These are phyloP conservation scores for Ceratocystis diversiconidia DNA, from an alignment of 2,329 filamentous ascomycete genomes.

Conservation along the genomic window DNA sequence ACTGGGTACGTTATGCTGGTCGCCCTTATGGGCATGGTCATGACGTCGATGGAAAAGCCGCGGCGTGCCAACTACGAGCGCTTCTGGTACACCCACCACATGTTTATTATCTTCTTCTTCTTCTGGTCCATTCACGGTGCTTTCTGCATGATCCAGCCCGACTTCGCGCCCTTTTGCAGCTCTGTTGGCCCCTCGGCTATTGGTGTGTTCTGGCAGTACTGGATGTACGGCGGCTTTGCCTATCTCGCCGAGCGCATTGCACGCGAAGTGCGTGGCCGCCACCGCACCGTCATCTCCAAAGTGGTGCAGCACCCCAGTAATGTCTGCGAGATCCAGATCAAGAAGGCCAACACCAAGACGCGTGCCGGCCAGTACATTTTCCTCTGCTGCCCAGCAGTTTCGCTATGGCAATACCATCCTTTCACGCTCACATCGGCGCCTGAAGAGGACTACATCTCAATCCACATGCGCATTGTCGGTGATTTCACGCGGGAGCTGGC, in stretches of 20 bases:
- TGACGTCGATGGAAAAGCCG: constrained; percentile 64
- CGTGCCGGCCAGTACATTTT: constrained; percentile 78
- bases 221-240: constrained; percentile 69
- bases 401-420: constrained; percentile 77
- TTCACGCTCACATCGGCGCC: constrained; percentile 78
- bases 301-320: constrained; percentile 82
- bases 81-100: constrained; percentile 83
- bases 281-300: constrained; percentile 78
- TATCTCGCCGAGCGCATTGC: constrained; percentile 70
- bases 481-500: constrained; percentile 64
- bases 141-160: constrained; percentile 82
- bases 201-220: constrained; percentile 81
- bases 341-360: constrained; percentile 75
- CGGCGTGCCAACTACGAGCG: constrained; percentile 72
- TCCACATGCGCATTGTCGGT: constrained; percentile 71
- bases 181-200: constrained; percentile 50
- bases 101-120: constrained; percentile 77
- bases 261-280: constrained; percentile 62
- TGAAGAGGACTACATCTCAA: constrained; percentile 80
- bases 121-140: constrained; percentile 85
- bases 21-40: constrained; percentile 61
- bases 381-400: constrained; percentile 73
- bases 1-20: constrained; percentile 75
- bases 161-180: constrained; percentile 64
- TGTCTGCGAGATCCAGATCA: constrained; percentile 82